These are phyloP conservation scores for Artemisia tridentata DNA, from an alignment of 129 eudicot species.

Conservation along the genomic window DNA sequence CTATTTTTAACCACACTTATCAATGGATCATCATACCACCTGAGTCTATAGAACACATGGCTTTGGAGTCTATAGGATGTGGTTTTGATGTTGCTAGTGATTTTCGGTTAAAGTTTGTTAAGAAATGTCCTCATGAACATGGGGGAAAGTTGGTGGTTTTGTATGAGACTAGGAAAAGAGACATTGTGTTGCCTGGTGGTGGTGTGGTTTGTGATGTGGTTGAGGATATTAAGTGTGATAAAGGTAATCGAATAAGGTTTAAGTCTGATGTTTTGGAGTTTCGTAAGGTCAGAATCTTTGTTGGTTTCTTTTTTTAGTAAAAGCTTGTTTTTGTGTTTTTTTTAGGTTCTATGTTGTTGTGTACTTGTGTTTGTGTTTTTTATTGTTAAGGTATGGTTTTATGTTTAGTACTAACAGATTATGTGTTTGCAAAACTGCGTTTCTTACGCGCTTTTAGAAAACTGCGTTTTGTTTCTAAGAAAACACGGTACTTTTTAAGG, in stretches of 20 bases:
- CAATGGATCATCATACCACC: no score
- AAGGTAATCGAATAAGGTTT: constrained; percentile 80
- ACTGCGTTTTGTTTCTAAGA: no score
- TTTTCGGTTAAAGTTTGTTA: constrained; percentile 71
- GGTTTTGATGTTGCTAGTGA: constrained; percentile 64
- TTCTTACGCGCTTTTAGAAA: no score
- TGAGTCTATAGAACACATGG: constrained; percentile 45
- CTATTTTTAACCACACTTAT: no score
- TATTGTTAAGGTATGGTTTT: no score
- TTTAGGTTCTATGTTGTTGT: neutral
- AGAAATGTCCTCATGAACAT: constrained; percentile 28
- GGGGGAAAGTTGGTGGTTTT: constrained; percentile 41
- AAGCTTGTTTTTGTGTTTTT: neutral
- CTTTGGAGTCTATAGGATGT: constrained; percentile 61
- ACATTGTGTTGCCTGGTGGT: constrained; percentile 59
- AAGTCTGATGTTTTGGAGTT: constrained; percentile 89
- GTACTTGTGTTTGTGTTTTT: neutral
- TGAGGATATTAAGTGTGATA: constrained; percentile 77
- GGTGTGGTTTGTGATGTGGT: constrained; percentile 45
- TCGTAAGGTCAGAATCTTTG: constrained; percentile 45
- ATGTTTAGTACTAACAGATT: no score
- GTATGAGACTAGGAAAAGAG: constrained; percentile 37
- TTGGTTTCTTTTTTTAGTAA: neutral
- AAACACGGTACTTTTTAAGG: no score
- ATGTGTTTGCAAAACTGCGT: no score